Base-by-base conservation (phyloP, 2,329 filamentous ascomycete species). In the Aureobasidium vineae region DNA sequence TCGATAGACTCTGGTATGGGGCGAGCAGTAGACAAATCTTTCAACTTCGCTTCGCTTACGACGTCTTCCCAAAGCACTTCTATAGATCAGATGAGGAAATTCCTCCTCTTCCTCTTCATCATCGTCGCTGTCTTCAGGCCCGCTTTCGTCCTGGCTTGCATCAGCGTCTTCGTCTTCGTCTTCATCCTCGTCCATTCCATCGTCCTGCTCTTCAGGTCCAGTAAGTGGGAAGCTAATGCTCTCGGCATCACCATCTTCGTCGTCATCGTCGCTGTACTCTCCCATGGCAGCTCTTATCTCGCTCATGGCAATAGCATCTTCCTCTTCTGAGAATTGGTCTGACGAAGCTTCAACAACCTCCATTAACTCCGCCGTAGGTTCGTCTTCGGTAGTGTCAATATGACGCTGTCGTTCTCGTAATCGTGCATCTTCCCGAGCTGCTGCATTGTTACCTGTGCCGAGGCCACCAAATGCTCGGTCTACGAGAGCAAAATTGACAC, bases 381-480 rank as follows among this genome's bases (percentile, higher is more conserved):
- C 77, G 49, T 79, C 78, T 43, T 80, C 74, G 21, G 54, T 41
- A 1, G 79, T 71, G 67, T 83, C 77, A 26, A 84, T 79, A 54
- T 84, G 80, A 64, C 81, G 78, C 68, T 83, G 81, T 11, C 70
- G 71, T 50, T 73, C 72, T 26, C 68, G 72, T 33, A 77, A 53
- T 8, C 75, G 71, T 53, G 76, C 75, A 69, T 84, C 83, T 66
- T 79, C 76, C 0, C 75, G 77, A 54, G 57, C 78, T 70, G 68
- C 79, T 71, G 26, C 74, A 13, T 70, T 74, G 47, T 82, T 71
- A 1, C 77, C 75, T 15, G 80, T 77, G 6, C 82, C 82, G n/a
- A 84, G 73, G 0, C 86, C 87, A 38, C 86, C 86, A 75, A 88
- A 89, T 4, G 85, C 85, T 38, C 81, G 80, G 71, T 87, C 86